These are phyloP conservation scores for Eimeria necatrix DNA, from an alignment of 169 alveolate genomes.

Conservation along the genomic window DNA sequence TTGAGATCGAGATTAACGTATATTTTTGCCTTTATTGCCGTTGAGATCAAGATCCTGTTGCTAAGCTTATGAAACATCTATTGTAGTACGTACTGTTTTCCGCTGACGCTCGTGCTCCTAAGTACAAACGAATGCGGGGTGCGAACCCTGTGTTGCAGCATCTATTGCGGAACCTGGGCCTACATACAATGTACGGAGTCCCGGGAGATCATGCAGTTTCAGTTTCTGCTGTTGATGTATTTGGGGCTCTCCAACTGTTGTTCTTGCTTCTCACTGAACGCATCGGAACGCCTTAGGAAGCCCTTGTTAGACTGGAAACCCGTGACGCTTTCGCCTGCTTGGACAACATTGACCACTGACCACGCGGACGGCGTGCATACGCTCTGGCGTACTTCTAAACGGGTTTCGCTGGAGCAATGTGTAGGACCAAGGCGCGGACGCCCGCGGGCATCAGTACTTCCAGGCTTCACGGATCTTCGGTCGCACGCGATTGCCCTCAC, in stretches of 20 bases:
- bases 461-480: no score
- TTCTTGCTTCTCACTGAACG: not conserved
- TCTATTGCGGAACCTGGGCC: no score
- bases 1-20: no score
- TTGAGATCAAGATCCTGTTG: no score
- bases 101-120: no score
- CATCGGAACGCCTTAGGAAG: not conserved
- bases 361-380: not conserved
- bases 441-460: not conserved
- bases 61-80: no score
- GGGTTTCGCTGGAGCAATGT: not conserved
- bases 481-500: not conserved
- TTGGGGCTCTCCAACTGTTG: not conserved
- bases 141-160: no score
- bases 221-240: not conserved
- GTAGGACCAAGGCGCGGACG: not conserved
- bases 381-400: not conserved
- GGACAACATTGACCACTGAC: not conserved
- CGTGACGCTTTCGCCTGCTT: not conserved
- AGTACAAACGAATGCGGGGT: no score
- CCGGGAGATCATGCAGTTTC: not conserved
- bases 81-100: no score
- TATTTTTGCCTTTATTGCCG: no score
- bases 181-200: slow-evolving; percentile 10
- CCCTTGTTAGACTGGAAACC: not conserved